Evolutionary conservation across 371 early-diverging fungal species (phyloP).

Genomic region (Rhizopus stolonifer): DNA sequence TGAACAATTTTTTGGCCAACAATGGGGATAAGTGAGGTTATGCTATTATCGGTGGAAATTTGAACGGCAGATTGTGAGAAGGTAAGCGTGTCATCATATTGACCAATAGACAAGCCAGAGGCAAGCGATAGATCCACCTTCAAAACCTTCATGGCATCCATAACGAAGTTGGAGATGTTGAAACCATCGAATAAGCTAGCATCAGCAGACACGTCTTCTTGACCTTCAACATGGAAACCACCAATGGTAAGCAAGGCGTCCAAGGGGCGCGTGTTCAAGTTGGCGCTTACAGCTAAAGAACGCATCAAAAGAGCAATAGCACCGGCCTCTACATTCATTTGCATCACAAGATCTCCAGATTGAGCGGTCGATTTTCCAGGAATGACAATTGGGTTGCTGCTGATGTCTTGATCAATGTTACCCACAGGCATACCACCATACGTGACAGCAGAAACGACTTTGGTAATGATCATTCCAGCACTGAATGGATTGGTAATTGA

Average conservation of each 20-base stretch:
- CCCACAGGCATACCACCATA: slow-evolving; percentile 51
- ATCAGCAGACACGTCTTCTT: slow-evolving; percentile 32
- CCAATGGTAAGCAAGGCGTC: slow-evolving; percentile 49
- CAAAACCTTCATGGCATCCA: slow-evolving; percentile 52
- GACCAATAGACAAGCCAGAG: slow-evolving; percentile 49
- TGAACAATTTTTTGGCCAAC: slow-evolving; percentile 53
- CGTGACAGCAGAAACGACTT: slow-evolving; percentile 44
- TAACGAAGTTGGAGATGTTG: slow-evolving; percentile 45
- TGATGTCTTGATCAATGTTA: slow-evolving; percentile 47
- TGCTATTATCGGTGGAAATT: slow-evolving; percentile 40
- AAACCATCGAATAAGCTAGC: slow-evolving; percentile 41
- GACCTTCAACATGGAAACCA: slow-evolving; percentile 38
- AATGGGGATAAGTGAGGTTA: slow-evolving; percentile 50
- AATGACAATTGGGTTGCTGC: slow-evolving; percentile 34
- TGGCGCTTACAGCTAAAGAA: slow-evolving; percentile 43
- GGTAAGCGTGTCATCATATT: slow-evolving; percentile 42
- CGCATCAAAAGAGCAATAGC: slow-evolving; percentile 45
- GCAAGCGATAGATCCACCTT: slow-evolving; percentile 48
- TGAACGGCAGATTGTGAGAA: slow-evolving; percentile 50
- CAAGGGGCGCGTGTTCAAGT: slow-evolving; percentile 41
- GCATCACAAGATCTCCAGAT: slow-evolving; percentile 34
- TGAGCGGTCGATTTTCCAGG: slow-evolving; percentile 31
- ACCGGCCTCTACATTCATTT: slow-evolving; percentile 42
- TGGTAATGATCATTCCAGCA: slow-evolving; percentile 46
- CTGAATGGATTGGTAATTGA: slow-evolving; percentile 56